phyloP scores from a whole-genome alignment of 345 rosid genomes.

The Citropsis articulata region DNA sequence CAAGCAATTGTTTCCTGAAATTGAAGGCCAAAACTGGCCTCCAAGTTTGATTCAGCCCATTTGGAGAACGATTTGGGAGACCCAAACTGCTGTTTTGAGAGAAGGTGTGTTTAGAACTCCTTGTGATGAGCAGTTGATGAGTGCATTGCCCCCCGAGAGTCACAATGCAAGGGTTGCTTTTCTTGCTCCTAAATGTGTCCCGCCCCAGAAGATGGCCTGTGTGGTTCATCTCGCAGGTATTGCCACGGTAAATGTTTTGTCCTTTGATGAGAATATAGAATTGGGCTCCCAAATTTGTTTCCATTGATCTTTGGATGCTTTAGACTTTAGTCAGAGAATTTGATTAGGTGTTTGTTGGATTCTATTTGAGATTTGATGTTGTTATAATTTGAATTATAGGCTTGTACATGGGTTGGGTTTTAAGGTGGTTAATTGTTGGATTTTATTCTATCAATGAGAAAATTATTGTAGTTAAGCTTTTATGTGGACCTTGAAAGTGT shows the following conservation, averaged over 20 bases:
- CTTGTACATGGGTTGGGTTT: not conserved
- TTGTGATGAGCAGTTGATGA: conserved; percentile 69
- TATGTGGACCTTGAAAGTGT: not conserved
- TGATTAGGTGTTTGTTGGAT: not conserved
- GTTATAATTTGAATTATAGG: not conserved
- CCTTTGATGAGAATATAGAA: conserved; percentile 1
- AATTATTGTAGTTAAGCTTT: not conserved
- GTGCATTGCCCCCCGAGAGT: conserved; percentile 88
- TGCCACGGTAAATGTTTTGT: conserved; percentile 13
- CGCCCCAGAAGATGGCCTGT: conserved; percentile 88
- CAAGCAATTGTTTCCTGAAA: conserved; percentile 67
- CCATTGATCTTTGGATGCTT: not conserved
- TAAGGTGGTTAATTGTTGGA: conserved; percentile 1
- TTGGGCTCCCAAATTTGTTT: not conserved
- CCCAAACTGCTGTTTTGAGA: conserved; percentile 60
- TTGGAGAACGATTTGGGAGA: conserved; percentile 96
- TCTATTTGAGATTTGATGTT: not conserved
- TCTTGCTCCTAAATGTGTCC: conserved; percentile 68
- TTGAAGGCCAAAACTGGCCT: conserved; percentile 68
- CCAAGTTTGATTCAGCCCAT: conserved; percentile 64
- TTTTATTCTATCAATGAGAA: not conserved
- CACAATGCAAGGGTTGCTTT: conserved; percentile 84
- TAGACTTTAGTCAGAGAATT: not conserved
- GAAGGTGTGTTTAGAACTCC: conserved; percentile 89
- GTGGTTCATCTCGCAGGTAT: conserved; percentile 99